Percentiles rank a stretch among this genome's conserved stretches.
phyloP scores from a whole-genome alignment of 495 filamentous ascomycete genomes.

The Lindgomyces ingoldianus region DNA sequence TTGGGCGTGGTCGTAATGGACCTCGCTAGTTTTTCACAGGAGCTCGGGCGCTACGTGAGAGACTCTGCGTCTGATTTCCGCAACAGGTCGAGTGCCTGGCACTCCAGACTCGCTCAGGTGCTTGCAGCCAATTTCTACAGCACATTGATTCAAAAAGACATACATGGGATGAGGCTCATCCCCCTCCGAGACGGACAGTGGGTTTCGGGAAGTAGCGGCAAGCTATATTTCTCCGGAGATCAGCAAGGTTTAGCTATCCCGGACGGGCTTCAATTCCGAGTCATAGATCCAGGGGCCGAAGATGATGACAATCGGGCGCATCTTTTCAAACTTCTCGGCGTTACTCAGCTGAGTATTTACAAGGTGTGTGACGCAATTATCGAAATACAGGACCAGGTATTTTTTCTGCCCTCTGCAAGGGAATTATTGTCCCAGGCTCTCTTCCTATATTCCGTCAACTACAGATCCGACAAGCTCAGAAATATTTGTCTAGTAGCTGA shows the following conservation, averaged over 20 bases:
- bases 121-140: slow-evolving; percentile 4
- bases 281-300: background rate
- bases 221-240: background rate
- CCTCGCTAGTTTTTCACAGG: background rate
- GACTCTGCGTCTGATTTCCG: background rate
- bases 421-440: background rate
- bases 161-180: background rate
- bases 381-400: background rate
- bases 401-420: background rate
- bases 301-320: background rate
- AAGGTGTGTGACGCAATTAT: background rate
- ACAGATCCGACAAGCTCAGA: background rate
- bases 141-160: background rate
- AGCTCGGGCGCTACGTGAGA: background rate
- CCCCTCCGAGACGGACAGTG: background rate
- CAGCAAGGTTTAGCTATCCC: background rate
- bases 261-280: background rate
- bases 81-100: background rate
- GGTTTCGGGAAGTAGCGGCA: background rate
- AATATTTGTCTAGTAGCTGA: background rate
- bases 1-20: background rate
- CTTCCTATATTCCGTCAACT: background rate
- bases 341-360: background rate
- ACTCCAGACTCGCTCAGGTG: background rate
- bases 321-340: background rate